Base-by-base conservation (phyloP, 352 stramenopile species). In the Thalassiosira oceanica region DNA sequence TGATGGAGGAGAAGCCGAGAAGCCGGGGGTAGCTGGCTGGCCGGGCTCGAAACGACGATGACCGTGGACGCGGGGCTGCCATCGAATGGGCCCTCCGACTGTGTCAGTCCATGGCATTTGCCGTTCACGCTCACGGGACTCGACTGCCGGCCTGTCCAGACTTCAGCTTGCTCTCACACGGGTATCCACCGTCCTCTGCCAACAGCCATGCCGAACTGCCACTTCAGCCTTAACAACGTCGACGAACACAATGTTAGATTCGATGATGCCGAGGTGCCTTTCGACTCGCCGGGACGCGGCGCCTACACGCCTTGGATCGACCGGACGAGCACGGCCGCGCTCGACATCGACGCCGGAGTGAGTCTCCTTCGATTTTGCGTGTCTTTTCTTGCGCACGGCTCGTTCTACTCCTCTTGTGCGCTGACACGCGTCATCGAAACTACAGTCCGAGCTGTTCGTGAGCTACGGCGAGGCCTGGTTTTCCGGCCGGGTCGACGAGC, bases 391-490 rank as follows among this genome's bases (percentile, higher is more conserved):
- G 58, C 7, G 84, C 79, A 23, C 53, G 52, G n/a, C n/a, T n/a
- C n/a, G n/a, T n/a, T n/a, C n/a, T n/a, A n/a, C n/a, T n/a, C n/a
- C n/a, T n/a, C n/a, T n/a, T n/a, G n/a, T n/a, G n/a, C n/a, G n/a
- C n/a, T n/a, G n/a, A n/a, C n/a, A n/a, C n/a, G n/a, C n/a, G n/a
- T n/a, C n/a, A n/a, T n/a, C n/a, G n/a, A n/a, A n/a, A n/a, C n/a
- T n/a, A n/a, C n/a, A n/a, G n/a, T n/a, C n/a, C n/a, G 84, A 91
- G 68, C 74, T 91, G 13, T 84, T 88, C 48, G 79, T 83, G 23
- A 45, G 16, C n/a, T 91, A 91, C 62, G 84, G 84, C 2, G 68
- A 87, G 15, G 0, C 61, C 21, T 91, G 78, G 78, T 87, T 91
- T 63, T 1, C 28, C 50, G 61, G 21, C 43, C 33, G 58, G 58